Base-by-base conservation (phyloP, 139 green algal species). In the Closterium sp. region DNA sequence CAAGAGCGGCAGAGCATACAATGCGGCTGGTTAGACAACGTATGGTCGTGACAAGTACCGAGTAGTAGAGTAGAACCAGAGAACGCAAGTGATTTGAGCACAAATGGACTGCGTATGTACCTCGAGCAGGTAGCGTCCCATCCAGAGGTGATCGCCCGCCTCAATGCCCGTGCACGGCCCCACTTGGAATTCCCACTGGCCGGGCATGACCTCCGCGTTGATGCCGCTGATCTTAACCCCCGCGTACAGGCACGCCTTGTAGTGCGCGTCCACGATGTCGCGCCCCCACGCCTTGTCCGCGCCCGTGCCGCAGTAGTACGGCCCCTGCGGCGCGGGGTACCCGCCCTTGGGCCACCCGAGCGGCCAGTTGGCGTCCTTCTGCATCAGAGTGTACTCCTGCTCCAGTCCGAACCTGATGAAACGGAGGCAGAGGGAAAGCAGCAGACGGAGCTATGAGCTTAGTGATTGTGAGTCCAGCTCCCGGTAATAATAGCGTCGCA, bases 141-240 rank as follows among this genome's bases (percentile, higher is more conserved):
- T 99, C 98, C 97, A 99, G 95, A 99, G 95, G 92, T 99, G 95
- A 95, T 99, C 98, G 70, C 97, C 97, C 84, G 94, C 96, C 30
- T 95, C 94, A 89, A 99, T 99, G 93, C 98, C 98, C 22, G 92
- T 94, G 96, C 95, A 98, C 86, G 98, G 98, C 50, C 98, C 98
- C 4, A 99, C 97, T 96, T 97, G 96, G 96, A 98, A 99, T 96
- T 99, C 98, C 98, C 98, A 99, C 93, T 95, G 98, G 2, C 96
- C 96, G 30, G 98, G 98, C 97, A 99, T 98, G 73, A 99, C 98
- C 97, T 99, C 98, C 2, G 96, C 98, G 93, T 99, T 99, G 50
- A 98, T 95, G 89, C 98, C 98, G 24, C 94, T 97, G 95, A 99
- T 97, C 87, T 98, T 96, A 92, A 99, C 95, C 88, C 98, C 98